Conservation (phyloP, 345 rosid genomes). For the Melaleuca quinquenervia region DNA sequence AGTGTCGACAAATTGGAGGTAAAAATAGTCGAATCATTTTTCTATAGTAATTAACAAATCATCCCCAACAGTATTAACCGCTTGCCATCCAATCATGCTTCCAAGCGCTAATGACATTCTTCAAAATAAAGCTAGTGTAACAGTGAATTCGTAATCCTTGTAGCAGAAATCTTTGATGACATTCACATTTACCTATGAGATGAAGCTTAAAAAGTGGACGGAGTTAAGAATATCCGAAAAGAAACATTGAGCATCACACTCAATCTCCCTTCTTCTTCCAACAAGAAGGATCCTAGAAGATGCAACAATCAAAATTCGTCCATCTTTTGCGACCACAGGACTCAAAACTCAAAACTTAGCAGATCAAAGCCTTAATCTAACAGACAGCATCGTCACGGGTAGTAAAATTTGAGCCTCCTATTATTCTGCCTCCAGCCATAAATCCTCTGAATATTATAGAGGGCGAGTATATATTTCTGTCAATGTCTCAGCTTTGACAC, state of each 20-base stretch:
- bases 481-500: neutral
- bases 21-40: neutral
- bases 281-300: neutral
- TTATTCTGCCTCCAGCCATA: neutral
- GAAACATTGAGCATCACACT: neutral
- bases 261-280: neutral
- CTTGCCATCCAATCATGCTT: neutral
- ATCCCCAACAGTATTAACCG: neutral
- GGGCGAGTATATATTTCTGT: neutral
- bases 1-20: neutral
- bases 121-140: neutral
- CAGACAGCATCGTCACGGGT: neutral
- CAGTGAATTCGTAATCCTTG: neutral
- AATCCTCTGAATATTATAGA: neutral
- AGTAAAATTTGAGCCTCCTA: neutral
- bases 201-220: neutral
- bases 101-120: neutral
- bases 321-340: neutral
- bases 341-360: neutral
- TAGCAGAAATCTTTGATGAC: neutral
- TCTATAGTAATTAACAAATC: neutral
- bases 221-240: neutral
- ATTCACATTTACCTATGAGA: neutral
- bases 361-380: neutral
- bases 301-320: neutral